These are phyloP conservation scores for Colletotrichum filicis DNA, from an alignment of 2,329 filamentous ascomycete genomes.

Conservation along the genomic window DNA sequence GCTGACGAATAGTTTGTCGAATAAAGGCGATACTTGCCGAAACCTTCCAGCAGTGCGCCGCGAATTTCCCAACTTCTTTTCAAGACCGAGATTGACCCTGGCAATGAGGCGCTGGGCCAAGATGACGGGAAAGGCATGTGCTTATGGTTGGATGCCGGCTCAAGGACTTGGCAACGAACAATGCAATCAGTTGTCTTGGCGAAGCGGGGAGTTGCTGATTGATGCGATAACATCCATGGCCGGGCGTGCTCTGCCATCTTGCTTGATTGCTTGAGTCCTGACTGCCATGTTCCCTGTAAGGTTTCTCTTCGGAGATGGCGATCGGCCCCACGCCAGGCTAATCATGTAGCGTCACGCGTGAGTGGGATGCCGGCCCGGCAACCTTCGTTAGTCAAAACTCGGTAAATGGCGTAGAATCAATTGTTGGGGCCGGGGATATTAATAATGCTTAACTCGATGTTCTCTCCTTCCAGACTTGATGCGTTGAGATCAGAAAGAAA, in stretches of 20 bases:
- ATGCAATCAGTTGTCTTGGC: constrained; percentile 12
- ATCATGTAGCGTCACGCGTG: not conserved
- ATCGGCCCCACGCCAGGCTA: not conserved
- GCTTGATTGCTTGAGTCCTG: not conserved
- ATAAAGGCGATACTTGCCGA: not conserved
- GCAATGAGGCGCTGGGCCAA: constrained; percentile 11
- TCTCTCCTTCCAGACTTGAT: not conserved
- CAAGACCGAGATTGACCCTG: not conserved
- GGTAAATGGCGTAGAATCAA: not conserved
- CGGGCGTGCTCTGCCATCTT: not conserved
- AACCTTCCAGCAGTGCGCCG: not conserved
- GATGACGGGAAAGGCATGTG: constrained; percentile 18
- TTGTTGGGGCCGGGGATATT: no score
- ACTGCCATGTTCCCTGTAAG: not conserved
- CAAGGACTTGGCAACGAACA: constrained; percentile 1
- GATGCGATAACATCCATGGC: not conserved
- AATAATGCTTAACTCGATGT: not conserved
- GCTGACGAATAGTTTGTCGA: not conserved
- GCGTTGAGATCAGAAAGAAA: not conserved
- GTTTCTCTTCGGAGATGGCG: not conserved
- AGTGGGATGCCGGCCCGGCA: not conserved
- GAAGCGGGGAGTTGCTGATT: constrained; percentile 13
- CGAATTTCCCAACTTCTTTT: not conserved
- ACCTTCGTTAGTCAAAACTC: not conserved
- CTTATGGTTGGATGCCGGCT: not conserved